These are phyloP conservation scores for Allium cepa DNA, from an alignment of 106 monocot species.

Conservation along the genomic window DNA sequence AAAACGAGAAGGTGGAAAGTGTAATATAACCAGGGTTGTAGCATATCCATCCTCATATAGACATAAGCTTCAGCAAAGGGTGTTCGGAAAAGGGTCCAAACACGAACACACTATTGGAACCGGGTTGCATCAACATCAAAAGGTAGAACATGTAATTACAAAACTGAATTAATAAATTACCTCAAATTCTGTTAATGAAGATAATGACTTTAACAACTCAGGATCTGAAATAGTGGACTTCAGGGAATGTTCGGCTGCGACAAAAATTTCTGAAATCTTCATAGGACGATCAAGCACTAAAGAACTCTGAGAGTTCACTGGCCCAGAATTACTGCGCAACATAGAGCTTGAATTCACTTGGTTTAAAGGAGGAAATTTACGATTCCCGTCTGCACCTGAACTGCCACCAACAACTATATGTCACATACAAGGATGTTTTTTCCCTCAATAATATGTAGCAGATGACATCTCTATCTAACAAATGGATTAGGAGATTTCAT, in stretches of 20 bases:
- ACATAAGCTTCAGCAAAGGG: too few species aligned
- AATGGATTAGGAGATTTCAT: too few species aligned
- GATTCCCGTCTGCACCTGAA: constrained; percentile 63
- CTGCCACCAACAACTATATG: constrained; percentile 47
- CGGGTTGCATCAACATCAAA: too few species aligned
- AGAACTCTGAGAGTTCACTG: constrained; percentile 47
- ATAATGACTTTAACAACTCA: constrained; percentile 65
- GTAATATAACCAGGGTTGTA: too few species aligned
- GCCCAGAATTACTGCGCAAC: constrained; percentile 59
- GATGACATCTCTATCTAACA: too few species aligned
- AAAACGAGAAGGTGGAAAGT: too few species aligned
- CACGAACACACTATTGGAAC: too few species aligned
- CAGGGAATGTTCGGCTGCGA: constrained; percentile 81
- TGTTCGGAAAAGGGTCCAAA: too few species aligned
- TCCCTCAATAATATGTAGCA: too few species aligned
- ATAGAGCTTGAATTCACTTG: constrained; percentile 40
- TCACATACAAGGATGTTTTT: too few species aligned
- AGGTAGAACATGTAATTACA: too few species aligned
- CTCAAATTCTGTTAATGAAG: constrained; percentile 80
- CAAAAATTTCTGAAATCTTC: constrained; percentile 88
- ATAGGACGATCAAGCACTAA: constrained; percentile 76
- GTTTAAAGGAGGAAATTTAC: constrained; percentile 37
- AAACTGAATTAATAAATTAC: constrained; percentile 11
- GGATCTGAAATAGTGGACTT: constrained; percentile 70
- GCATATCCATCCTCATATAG: too few species aligned